Evolutionary conservation across 805 yeast genomes (phyloP).

Genomic region (Grigorovia yakushimaensis): DNA sequence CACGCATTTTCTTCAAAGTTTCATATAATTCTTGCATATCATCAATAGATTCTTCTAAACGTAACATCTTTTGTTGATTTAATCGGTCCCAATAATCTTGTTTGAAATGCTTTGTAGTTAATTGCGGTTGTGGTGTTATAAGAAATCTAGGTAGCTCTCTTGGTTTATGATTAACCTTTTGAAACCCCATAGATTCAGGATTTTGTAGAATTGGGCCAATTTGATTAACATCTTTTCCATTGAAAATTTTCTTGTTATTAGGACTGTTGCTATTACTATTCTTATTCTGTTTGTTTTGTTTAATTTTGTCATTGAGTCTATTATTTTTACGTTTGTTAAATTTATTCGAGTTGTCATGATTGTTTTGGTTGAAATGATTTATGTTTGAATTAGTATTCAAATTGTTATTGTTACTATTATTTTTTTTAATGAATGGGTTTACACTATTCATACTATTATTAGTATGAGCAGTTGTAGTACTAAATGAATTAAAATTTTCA

Average conservation of each 20-base stretch:
- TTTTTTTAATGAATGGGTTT: background rate
- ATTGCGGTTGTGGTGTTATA: constrained; percentile 30
- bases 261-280: background rate
- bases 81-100: constrained; percentile 59
- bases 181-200: constrained; percentile 19
- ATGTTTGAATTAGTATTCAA: too few species aligned
- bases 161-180: constrained; percentile 9
- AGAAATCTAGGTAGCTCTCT: constrained; percentile 31
- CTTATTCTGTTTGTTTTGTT: background rate
- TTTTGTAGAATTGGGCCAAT: constrained; percentile 20
- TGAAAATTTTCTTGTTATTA: background rate
- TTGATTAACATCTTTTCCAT: background rate
- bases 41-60: constrained; percentile 39
- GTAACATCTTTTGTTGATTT: constrained; percentile 57
- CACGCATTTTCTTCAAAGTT: constrained; percentile 63
- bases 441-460: too few species aligned
- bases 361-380: too few species aligned
- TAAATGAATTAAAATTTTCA: background rate
- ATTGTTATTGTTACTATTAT: background rate
- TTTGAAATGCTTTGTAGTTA: constrained; percentile 20
- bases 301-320: background rate
- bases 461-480: background rate
- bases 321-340: too few species aligned
- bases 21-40: constrained; percentile 71
- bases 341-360: too few species aligned